phyloP scores from a whole-genome alignment of 2,329 filamentous ascomycete species.

The Aureobasidium sp. region DNA sequence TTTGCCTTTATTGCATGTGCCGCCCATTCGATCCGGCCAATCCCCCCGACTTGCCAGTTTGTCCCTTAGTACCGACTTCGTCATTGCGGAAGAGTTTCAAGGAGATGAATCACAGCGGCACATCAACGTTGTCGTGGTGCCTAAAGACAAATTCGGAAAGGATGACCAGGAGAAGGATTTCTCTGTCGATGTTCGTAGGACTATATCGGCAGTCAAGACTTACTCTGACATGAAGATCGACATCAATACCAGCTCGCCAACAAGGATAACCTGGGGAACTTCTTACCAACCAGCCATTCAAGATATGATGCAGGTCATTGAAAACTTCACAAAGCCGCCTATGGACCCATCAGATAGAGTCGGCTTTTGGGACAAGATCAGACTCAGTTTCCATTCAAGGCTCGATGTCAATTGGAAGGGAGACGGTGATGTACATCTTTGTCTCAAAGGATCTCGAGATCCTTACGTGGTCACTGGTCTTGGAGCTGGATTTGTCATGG shows the following conservation, averaged over 20 bases:
- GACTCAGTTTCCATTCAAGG: slow-evolving; percentile 86
- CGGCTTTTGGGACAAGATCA: slow-evolving; percentile 98
- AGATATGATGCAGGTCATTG: slow-evolving; percentile 99
- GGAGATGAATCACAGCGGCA: slow-evolving; percentile 72
- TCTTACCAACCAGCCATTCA: slow-evolving; percentile 97
- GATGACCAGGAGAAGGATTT: slow-evolving; percentile 62
- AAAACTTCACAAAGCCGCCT: slow-evolving; percentile 93
- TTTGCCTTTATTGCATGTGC: slow-evolving; percentile 83
- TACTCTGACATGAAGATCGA: slow-evolving; percentile 89
- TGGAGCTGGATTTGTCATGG: slow-evolving; percentile 95
- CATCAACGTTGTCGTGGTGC: slow-evolving; percentile 77
- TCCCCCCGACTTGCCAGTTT: slow-evolving; percentile 73
- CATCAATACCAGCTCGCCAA: slow-evolving; percentile 87
- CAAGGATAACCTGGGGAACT: slow-evolving; percentile 91
- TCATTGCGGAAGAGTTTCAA: slow-evolving; percentile 88
- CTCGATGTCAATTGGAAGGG: slow-evolving; percentile 87
- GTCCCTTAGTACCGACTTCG: slow-evolving; percentile 82
- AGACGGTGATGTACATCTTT: slow-evolving; percentile 89
- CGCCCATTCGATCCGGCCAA: slow-evolving; percentile 70
- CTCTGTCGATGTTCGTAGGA: slow-evolving; percentile 78
- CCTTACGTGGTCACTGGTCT: slow-evolving; percentile 89
- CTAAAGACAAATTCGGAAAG: slow-evolving; percentile 51
- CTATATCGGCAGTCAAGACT: slow-evolving; percentile 90
- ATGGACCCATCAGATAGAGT: slow-evolving; percentile 88
- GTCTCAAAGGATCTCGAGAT: slow-evolving; percentile 81